Base-by-base conservation (phyloP, 345 rosid species). In the Heritiera fomes region DNA sequence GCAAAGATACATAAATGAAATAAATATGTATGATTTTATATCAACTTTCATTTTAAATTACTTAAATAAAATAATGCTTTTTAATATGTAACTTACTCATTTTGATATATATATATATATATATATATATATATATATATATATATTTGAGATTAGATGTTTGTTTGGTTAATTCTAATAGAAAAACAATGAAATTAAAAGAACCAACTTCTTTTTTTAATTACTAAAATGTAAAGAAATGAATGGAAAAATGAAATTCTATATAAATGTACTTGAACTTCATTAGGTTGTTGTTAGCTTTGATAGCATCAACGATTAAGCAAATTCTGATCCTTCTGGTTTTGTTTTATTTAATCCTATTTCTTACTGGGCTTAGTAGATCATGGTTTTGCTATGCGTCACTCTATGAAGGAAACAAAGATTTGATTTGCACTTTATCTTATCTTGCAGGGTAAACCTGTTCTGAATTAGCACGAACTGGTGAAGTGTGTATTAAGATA, bases 311-410 rank as follows among this genome's bases (percentile, higher is more conserved):
- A 23, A 56, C 7, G 14, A 69, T 23, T 69, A 23, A 69, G 65
- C 28, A 28, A 47, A 18, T 62, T 61, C 34, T 81, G 68, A 66
- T 65, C 23, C 2, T 8, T 56, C n/a, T 38, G 47, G 10, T 17
- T 46, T 47, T 49, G 50, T 47, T 34, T 20, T 4, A 68, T 8
- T 47, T 49, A 14, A 45, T 47, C 52, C 17, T 13, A 8, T 18
- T 62, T 47, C 8, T 63, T 69, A 77, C 73, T 78, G 84, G 84
- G 81, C 20, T 11, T 73, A 11, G 66, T 82, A 23, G 81, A 82
- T 70, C 9, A 41, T 43, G 60, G 15, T 43, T 78, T 82, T 2
- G 52, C 41, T 30, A 18, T 8, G 59, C 50, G 9, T 52, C 71
- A 67, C 15, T 13, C 49, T 0, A 38, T 82, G 73, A 82, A 75